Conservation (phyloP, 208 protist species). For the Acanthamoeba rhysodes region DNA sequence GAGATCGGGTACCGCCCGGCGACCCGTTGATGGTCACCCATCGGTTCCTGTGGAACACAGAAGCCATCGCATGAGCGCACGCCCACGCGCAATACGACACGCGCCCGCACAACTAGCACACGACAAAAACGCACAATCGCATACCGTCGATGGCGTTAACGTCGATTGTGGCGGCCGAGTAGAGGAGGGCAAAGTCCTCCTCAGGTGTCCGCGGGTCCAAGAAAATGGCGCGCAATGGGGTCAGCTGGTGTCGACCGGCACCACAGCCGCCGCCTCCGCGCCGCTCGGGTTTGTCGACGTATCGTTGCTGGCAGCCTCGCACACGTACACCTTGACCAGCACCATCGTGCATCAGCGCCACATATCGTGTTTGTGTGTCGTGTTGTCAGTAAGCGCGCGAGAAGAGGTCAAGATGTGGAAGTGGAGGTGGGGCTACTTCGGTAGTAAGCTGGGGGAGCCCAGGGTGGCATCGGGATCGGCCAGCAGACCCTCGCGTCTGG, state of each 20-base stretch:
- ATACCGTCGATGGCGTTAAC: neutral
- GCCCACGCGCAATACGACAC: neutral
- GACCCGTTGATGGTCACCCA: conserved; percentile 12
- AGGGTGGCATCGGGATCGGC: neutral
- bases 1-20: no score
- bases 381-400: neutral
- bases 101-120: no score
- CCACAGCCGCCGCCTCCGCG: neutral
- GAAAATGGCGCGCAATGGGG: neutral
- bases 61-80: neutral
- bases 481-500: neutral
- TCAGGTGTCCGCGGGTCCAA: neutral
- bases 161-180: conserved; percentile 1
- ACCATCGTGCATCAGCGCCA: neutral
- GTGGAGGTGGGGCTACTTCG: neutral
- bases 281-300: neutral
- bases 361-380: neutral
- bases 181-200: conserved; percentile 28
- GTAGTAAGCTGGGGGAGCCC: neutral
- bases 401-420: neutral
- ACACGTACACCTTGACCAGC: neutral
- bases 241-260: neutral
- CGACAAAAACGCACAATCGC: no score
- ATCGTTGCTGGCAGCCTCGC: neutral
- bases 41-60: neutral